Conservation (phyloP, 495 filamentous ascomycete genomes). For the Lasiosphaeria miniovina region DNA sequence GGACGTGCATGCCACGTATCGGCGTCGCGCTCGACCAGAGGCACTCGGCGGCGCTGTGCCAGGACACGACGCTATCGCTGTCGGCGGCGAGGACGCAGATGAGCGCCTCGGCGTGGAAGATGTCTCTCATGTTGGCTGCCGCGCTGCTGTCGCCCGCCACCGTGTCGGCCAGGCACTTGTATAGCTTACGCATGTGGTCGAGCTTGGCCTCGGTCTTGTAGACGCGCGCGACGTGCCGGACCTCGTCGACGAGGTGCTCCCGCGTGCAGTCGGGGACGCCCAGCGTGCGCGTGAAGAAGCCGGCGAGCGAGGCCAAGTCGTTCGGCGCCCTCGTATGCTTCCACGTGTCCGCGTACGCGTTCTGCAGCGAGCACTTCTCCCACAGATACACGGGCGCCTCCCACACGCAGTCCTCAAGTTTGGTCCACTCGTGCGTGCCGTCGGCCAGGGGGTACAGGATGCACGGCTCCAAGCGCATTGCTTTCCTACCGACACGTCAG, state of each 20-base stretch:
- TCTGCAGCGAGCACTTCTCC: conserved; percentile 6
- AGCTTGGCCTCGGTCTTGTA: not conserved
- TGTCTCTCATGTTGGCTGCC: not conserved
- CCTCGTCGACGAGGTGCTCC: not conserved
- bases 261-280: not conserved
- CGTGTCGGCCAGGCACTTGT: conserved; percentile 5
- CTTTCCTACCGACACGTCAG: not conserved
- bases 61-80: conserved; percentile 11
- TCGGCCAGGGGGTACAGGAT: not conserved
- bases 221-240: not conserved
- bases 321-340: not conserved
- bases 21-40: conserved; percentile 39
- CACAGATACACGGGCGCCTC: conserved; percentile 15
- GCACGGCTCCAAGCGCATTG: not conserved
- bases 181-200: not conserved
- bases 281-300: conserved; percentile 17
- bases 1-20: conserved; percentile 33
- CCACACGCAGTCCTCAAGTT: conserved; percentile 7
- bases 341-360: conserved; percentile 3
- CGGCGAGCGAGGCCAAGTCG: conserved; percentile 4
- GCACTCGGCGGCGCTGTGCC: conserved; percentile 35
- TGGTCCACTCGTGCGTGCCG: conserved; percentile 2
- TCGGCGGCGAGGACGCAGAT: conserved; percentile 23
- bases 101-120: conserved; percentile 21
- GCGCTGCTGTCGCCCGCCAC: not conserved